Conservation (phyloP, 2,329 filamentous ascomycete species). For the Fragosphaeria purpurea region DNA sequence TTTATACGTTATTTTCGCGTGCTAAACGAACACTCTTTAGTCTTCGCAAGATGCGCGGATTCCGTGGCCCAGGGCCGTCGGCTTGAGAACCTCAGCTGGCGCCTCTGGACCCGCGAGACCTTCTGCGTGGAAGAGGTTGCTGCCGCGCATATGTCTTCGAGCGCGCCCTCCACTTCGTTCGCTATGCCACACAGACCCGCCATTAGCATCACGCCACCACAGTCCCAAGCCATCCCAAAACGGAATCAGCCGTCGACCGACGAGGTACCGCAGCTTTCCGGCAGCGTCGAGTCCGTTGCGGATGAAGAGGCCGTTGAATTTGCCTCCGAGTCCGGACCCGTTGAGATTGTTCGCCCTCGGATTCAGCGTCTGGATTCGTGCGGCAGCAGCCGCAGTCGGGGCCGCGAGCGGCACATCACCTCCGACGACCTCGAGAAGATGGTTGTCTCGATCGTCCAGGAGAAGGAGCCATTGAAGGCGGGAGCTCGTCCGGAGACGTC, state of each 20-base stretch:
- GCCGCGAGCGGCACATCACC: constrained; percentile 80
- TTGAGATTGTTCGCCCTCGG: constrained; percentile 55
- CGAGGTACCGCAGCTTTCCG: constrained; percentile 62
- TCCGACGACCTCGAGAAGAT: constrained; percentile 88
- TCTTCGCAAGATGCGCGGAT: constrained; percentile 89
- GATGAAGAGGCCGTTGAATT: constrained; percentile 59
- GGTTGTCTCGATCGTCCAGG: constrained; percentile 84
- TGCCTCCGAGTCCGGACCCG: constrained; percentile 39
- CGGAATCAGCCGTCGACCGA: constrained; percentile 26
- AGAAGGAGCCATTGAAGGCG: constrained; percentile 57
- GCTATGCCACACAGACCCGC: constrained; percentile 29
- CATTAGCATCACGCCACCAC: constrained; percentile 28
- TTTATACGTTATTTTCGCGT: neutral
- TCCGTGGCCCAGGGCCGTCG: constrained; percentile 87
- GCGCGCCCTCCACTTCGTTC: neutral
- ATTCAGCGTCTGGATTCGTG: constrained; percentile 63
- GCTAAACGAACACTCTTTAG: constrained; percentile 31
- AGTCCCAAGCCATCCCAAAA: constrained; percentile 38
- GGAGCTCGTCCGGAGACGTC: constrained; percentile 36
- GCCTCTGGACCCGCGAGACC: constrained; percentile 87
- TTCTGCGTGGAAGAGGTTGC: constrained; percentile 63
- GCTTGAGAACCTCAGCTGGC: constrained; percentile 92
- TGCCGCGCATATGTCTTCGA: neutral
- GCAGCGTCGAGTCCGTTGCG: constrained; percentile 64
- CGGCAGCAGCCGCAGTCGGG: constrained; percentile 59